These are phyloP conservation scores for Pisolithus sp. DNA, from an alignment of 768 basidiomycete species.

Conservation along the genomic window DNA sequence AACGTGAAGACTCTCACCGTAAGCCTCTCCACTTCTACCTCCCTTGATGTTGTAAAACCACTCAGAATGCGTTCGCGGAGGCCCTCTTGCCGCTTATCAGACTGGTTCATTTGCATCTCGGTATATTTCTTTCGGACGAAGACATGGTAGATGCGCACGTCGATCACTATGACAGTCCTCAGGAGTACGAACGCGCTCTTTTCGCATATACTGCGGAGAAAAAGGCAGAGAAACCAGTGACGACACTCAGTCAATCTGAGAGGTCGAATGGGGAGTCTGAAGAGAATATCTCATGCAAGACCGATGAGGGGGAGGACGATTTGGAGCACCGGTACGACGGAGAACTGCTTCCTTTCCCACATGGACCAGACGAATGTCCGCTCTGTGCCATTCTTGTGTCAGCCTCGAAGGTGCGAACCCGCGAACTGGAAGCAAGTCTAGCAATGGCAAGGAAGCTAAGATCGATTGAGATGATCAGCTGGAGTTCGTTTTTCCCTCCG, in stretches of 20 bases:
- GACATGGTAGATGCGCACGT: slow-evolving; percentile 42
- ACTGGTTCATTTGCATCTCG: slow-evolving; percentile 49
- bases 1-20: slow-evolving; percentile 46
- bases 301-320: slow-evolving; percentile 11
- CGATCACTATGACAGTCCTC: slow-evolving; percentile 22
- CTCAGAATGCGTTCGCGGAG: slow-evolving; percentile 37
- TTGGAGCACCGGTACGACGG: background rate
- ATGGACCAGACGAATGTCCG: slow-evolving; percentile 28
- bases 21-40: slow-evolving; percentile 20
- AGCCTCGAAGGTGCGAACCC: slow-evolving; percentile 28
- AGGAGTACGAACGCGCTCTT: slow-evolving; percentile 14
- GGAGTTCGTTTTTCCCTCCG: slow-evolving; percentile 44
- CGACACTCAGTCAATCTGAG: slow-evolving; percentile 21
- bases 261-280: slow-evolving; percentile 1
- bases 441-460: slow-evolving; percentile 40
- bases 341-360: slow-evolving; percentile 22
- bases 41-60: background rate
- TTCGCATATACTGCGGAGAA: slow-evolving; percentile 8
- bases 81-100: slow-evolving; percentile 41
- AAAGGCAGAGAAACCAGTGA: slow-evolving; percentile 1
- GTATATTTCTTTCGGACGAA: slow-evolving; percentile 56
- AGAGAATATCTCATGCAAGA: slow-evolving; percentile 17
- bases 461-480: slow-evolving; percentile 39
- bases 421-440: slow-evolving; percentile 44
- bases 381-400: slow-evolving; percentile 30